Base-by-base conservation (phyloP, 176 grass and related monocot species). In the Dactylis glomerata region DNA sequence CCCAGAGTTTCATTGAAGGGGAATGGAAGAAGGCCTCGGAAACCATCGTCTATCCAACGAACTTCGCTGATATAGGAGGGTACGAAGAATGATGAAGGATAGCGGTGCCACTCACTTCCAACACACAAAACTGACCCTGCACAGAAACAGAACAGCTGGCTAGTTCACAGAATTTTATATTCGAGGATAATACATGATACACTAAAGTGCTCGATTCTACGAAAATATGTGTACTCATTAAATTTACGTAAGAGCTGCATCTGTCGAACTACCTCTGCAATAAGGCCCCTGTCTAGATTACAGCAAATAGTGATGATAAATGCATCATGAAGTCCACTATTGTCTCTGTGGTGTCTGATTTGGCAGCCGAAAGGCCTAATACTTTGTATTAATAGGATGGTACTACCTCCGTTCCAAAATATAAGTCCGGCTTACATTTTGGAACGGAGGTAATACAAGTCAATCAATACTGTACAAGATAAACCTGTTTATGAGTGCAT, bases 81-180 rank as follows among this genome's bases (percentile, higher is more conserved):
- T 76, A 99, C 44, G 32, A 99, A 99, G 66, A 99, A 99, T 3
- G 93, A 99, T 41, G 96, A 99, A 17, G 96, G 93, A 68, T 94
- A 99, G 10, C 96, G 89, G 73, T 99, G 96, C 96, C 96, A 99
- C 56, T 99, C 96, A 83, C 93, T 94, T 70, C 96, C 96, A 73
- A 96, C 82, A 63, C 96, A 99, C 11, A 99, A 83, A 66, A 86
- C n/a, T 71, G 96, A 87, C 2, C 87, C 96, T 99, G 75, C 32
- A 71, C 81, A 85, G n/a, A 87, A 73, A 76, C 23, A 81, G 2
- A 65, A 20, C 36, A 68, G 10, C 10, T 63, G 65, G 61, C 86
- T 32, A 74, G 68, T 45, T 30, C 64, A 47, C 58, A 66, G 6
- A 56, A 62, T 15, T 46, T 65, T 23, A 45, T 41, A 49, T 76